Evolutionary conservation across 1,284 basidiomycete species (phyloP).

Genomic region (Leccinum cinnamomeum): DNA sequence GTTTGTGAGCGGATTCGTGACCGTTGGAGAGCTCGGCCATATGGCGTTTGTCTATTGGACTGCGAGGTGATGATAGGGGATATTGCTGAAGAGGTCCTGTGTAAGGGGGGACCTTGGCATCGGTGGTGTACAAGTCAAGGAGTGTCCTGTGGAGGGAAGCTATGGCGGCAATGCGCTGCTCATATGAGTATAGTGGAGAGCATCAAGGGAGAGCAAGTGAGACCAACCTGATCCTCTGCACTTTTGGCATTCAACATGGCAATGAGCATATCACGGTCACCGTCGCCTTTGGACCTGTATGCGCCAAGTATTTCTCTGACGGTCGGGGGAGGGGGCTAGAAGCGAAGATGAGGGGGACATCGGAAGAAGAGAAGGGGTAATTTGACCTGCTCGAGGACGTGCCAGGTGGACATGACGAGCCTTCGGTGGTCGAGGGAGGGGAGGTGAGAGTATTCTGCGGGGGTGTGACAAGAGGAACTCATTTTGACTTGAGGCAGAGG

Average conservation of each 20-base stretch:
- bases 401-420: constrained; percentile 45
- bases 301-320: constrained; percentile 83
- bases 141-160: constrained; percentile 67
- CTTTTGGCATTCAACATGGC: constrained; percentile 87
- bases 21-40: constrained; percentile 16
- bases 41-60: constrained; percentile 23
- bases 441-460: constrained; percentile 27
- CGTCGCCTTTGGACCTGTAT: constrained; percentile 80
- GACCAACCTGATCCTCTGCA: constrained; percentile 79
- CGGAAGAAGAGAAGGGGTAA: neutral
- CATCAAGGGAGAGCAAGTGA: constrained; percentile 6
- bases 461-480: constrained; percentile 28
- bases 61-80: constrained; percentile 24
- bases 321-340: constrained; percentile 69
- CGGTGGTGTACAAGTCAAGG: constrained; percentile 57
- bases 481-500: constrained; percentile 23
- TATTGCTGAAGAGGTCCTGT: constrained; percentile 20
- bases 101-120: constrained; percentile 21
- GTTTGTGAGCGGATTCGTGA: constrained; percentile 15
- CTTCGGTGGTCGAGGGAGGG: constrained; percentile 30
- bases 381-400: constrained; percentile 48
- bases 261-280: constrained; percentile 85
- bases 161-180: constrained; percentile 66
- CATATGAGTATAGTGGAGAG: constrained; percentile 12
- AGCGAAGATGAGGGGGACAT: constrained; percentile 16